A percentile compares a stretch with the other conserved stretches of the same genome.
These are phyloP conservation scores for Sarocladium brachiariae DNA, from an alignment of 2,329 filamentous ascomycete species.

Conservation along the genomic window DNA sequence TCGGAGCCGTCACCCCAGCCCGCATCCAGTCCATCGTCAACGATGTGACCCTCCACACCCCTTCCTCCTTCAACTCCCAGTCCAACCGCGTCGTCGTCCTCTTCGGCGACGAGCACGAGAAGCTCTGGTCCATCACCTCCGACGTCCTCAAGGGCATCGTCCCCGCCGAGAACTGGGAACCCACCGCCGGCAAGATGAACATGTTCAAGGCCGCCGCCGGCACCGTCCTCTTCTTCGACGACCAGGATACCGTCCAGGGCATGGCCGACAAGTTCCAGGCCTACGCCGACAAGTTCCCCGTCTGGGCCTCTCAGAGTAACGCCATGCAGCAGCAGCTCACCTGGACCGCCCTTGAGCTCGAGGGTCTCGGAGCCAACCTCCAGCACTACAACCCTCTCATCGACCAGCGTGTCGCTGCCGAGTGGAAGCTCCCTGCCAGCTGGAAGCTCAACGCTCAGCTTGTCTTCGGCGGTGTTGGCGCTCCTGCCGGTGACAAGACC, in stretches of 20 bases:
- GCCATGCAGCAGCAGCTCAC: constrained; percentile 73
- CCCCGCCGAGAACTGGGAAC: constrained; percentile 52
- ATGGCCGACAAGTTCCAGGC: constrained; percentile 62
- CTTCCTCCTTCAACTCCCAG: constrained; percentile 86
- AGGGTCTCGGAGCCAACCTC: constrained; percentile 80
- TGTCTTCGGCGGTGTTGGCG: constrained; percentile 66
- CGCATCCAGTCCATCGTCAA: constrained; percentile 60
- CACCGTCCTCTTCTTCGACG: constrained; percentile 84
- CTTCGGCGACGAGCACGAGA: constrained; percentile 74
- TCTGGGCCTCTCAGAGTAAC: constrained; percentile 68
- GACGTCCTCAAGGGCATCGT: constrained; percentile 49
- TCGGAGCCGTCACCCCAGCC: constrained; percentile 37
- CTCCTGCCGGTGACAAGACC: constrained; percentile 53
- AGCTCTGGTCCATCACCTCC: constrained; percentile 72
- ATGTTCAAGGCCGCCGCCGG: constrained; percentile 68
- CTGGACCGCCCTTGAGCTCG: constrained; percentile 77
- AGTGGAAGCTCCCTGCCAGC: constrained; percentile 63
- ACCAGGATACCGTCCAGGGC: constrained; percentile 57
- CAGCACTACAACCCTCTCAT: constrained; percentile 92
- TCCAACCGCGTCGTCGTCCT: constrained; percentile 72
- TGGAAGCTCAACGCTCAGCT: constrained; percentile 81
- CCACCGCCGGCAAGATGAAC: constrained; percentile 36
- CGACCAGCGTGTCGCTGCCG: constrained; percentile 59
- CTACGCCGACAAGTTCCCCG: constrained; percentile 74
- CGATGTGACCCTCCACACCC: constrained; percentile 60